Percentiles rank a stretch among this genome's conserved stretches.
phyloP scores from a whole-genome alignment of 1,284 basidiomycete species.

The Ustilago nuda region DNA sequence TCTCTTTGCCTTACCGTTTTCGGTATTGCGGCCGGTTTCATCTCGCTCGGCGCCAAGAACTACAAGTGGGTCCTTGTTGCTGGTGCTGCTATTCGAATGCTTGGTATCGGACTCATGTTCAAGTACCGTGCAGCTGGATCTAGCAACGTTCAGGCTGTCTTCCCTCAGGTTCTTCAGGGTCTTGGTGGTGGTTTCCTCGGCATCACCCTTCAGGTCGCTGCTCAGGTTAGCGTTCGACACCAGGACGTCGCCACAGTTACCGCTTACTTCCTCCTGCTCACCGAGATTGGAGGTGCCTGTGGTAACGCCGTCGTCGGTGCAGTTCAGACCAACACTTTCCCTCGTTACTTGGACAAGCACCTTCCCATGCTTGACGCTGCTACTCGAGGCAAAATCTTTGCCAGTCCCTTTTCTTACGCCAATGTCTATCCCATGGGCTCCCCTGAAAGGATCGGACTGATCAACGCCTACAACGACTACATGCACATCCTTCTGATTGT shows the following conservation, averaged over 20 bases:
- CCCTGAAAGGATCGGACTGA: slow-evolving; percentile 50
- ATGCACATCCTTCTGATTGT: slow-evolving; percentile 59
- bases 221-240: slow-evolving; percentile 67
- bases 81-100: slow-evolving; percentile 59
- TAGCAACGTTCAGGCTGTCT: slow-evolving; percentile 61
- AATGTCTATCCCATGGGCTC: slow-evolving; percentile 51
- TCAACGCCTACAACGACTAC: slow-evolving; percentile 62
- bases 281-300: slow-evolving; percentile 63
- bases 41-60: slow-evolving; percentile 58
- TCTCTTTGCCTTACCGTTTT: slow-evolving; percentile 63
- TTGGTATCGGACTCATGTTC: slow-evolving; percentile 68
- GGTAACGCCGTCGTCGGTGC: slow-evolving; percentile 62
- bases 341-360: slow-evolving; percentile 39
- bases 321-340: slow-evolving; percentile 57
- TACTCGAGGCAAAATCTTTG: slow-evolving; percentile 22
- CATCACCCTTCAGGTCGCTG: slow-evolving; percentile 61
- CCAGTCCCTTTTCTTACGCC: slow-evolving; percentile 22
- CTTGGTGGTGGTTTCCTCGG: slow-evolving; percentile 67
- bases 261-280: slow-evolving; percentile 64
- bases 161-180: slow-evolving; percentile 66
- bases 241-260: slow-evolving; percentile 68
- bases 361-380: slow-evolving; percentile 47
- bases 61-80: slow-evolving; percentile 64
- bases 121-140: slow-evolving; percentile 57
- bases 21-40: slow-evolving; percentile 62